Conservation (phyloP, 345 rosid genomes). For the Eutrema yunnanense region DNA sequence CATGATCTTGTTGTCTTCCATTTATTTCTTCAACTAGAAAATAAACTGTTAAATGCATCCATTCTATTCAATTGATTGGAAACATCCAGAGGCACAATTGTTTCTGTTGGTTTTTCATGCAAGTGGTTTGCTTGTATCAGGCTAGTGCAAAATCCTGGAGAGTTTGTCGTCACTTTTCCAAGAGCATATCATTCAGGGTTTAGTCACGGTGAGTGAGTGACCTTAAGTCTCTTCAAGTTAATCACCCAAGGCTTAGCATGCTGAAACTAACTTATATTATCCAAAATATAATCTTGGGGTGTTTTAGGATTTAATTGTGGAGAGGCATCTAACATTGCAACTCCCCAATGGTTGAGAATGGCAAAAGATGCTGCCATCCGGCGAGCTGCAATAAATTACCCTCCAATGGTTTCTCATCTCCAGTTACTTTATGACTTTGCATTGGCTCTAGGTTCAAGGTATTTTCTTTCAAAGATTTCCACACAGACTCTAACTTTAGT, state of each 20-base stretch:
- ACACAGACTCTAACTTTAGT: neutral
- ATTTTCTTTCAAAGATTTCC: neutral
- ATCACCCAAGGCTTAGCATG: neutral
- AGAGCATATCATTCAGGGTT: constrained; percentile 98
- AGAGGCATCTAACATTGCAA: constrained; percentile 97
- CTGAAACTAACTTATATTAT: neutral
- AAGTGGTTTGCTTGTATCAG: constrained; percentile 30
- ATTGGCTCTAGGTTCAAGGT: constrained; percentile 76
- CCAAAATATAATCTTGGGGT: neutral
- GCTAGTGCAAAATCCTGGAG: constrained; percentile 91
- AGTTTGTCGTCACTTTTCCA: constrained; percentile 95
- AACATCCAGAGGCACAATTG: neutral
- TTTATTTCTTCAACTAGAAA: constrained; percentile 23
- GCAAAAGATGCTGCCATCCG: constrained; percentile 95
- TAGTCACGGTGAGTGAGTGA: constrained; percentile 68
- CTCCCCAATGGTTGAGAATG: constrained; percentile 81
- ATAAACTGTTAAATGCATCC: neutral
- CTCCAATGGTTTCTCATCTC: constrained; percentile 98
- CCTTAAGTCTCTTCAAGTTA: neutral
- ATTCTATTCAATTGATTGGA: neutral
- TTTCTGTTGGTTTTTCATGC: neutral
- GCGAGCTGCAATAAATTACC: constrained; percentile 92
- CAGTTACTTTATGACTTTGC: constrained; percentile 97
- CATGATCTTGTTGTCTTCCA: constrained; percentile 19
- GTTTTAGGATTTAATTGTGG: constrained; percentile 79